A percentile compares a stretch with the other conserved stretches of the same genome.
Conservation (phyloP, 2,329 filamentous ascomycete genomes). For the Didymella segeticola region DNA sequence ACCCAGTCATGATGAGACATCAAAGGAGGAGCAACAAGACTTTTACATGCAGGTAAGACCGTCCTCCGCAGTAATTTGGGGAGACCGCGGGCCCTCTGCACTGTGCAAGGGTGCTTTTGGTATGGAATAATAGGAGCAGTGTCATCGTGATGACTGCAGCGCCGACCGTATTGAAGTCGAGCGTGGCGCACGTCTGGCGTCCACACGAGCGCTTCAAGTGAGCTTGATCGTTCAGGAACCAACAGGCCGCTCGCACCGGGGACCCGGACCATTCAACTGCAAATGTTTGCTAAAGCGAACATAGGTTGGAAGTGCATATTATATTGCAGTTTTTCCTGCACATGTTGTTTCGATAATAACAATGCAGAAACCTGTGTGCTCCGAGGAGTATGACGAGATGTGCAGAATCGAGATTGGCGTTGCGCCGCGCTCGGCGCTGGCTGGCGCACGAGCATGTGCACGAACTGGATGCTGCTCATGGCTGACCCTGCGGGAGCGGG, state of each 20-base stretch:
- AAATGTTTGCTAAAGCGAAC: slow-evolving; percentile 22
- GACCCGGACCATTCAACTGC: slow-evolving; percentile 35
- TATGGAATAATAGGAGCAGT: slow-evolving; percentile 5
- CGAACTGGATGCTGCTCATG: slow-evolving; percentile 22
- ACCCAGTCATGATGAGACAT: slow-evolving; percentile 25
- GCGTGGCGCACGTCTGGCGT: slow-evolving; percentile 27
- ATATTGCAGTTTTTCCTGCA: slow-evolving; percentile 13
- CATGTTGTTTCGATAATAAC: slow-evolving; percentile 20
- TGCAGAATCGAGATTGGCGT: slow-evolving; percentile 29
- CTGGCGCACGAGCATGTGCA: slow-evolving; percentile 33
- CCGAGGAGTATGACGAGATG: slow-evolving; percentile 31
- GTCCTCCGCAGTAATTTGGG: slow-evolving; percentile 18
- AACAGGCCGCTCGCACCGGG: slow-evolving; percentile 37
- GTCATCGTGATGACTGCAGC: slow-evolving; percentile 22
- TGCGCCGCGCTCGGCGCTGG: slow-evolving; percentile 35
- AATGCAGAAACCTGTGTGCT: slow-evolving; percentile 19
- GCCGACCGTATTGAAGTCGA: slow-evolving; percentile 19
- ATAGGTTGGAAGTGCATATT: slow-evolving; percentile 21
- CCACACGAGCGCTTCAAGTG: slow-evolving; percentile 29
- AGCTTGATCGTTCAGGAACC: slow-evolving; percentile 33
- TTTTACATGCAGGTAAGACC: slow-evolving; percentile 23
- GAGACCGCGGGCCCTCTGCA: slow-evolving; percentile 19
- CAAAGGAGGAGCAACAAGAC: slow-evolving; percentile 18
- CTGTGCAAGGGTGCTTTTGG: slow-evolving; percentile 2
- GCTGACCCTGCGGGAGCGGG: slow-evolving; percentile 45